A percentile compares a stretch with the other conserved stretches of the same genome.
Evolutionary conservation across 2,329 filamentous ascomycete genomes (phyloP).

Genomic region (Chalaropsis thielavioides): DNA sequence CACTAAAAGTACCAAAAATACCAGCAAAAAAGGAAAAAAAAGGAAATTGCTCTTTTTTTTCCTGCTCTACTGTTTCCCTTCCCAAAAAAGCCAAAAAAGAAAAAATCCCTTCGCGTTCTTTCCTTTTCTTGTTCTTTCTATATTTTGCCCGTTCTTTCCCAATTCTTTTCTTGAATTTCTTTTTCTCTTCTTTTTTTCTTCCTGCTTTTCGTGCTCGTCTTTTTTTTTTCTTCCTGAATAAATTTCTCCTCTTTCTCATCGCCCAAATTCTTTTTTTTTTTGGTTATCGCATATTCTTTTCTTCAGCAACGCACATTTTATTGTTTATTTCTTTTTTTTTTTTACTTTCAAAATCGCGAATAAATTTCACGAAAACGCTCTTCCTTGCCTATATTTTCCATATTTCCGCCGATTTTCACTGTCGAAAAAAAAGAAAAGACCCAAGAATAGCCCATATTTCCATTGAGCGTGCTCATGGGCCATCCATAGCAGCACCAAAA

Average conservation of each 20-base stretch:
- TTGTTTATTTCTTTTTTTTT: not conserved
- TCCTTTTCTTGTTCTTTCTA: not conserved
- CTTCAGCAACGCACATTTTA: not conserved
- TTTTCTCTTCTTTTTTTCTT: not conserved
- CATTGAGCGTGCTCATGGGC: not conserved
- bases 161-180: not conserved
- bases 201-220: not conserved
- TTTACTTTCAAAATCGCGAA: not conserved
- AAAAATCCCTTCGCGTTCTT: not conserved
- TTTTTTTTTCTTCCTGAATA: not conserved
- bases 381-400: not conserved
- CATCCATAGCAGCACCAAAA: not conserved
- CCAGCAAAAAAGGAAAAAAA: not conserved
- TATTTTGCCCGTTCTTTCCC: not conserved
- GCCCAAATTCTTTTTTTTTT: not conserved
- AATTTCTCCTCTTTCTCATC: not conserved
- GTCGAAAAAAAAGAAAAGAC: not conserved
- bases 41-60: not conserved
- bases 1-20: not conserved
- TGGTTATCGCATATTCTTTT: not conserved
- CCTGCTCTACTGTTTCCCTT: not conserved
- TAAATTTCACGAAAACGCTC: not conserved
- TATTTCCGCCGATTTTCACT: not conserved
- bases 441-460: not conserved
- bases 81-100: not conserved